Conservation (phyloP, 1,284 basidiomycete genomes). For the Cutaneotrichosporon sp. region DNA sequence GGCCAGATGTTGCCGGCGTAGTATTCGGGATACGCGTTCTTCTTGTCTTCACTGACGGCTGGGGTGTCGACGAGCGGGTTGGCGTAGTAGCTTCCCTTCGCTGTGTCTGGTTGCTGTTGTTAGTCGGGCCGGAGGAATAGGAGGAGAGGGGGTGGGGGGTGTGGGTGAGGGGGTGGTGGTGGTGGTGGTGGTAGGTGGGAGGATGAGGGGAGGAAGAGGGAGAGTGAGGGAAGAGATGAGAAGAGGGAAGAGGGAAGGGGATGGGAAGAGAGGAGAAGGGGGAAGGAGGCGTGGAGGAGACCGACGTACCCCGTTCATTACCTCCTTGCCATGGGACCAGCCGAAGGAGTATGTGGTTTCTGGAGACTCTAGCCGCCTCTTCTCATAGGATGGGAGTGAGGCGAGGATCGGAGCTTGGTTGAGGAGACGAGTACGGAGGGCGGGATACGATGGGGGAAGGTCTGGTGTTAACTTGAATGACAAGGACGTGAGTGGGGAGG, state of each 20-base stretch:
- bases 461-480: slow-evolving; percentile 53
- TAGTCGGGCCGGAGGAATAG: not conserved
- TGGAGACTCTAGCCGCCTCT: slow-evolving; percentile 64
- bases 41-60: slow-evolving; percentile 60
- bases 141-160: no score
- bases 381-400: slow-evolving; percentile 61
- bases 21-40: slow-evolving; percentile 64
- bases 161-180: no score
- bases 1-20: slow-evolving; percentile 63
- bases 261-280: no score
- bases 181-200: no score
- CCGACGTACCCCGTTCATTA: slow-evolving; percentile 80
- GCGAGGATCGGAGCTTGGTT: slow-evolving; percentile 72
- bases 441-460: slow-evolving; percentile 65
- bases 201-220: no score
- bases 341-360: slow-evolving; percentile 62
- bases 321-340: slow-evolving; percentile 93
- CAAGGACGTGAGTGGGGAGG: not conserved
- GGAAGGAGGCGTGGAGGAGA: no score
- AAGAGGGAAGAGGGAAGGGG: no score
- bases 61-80: slow-evolving; percentile 73
- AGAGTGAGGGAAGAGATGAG: no score
- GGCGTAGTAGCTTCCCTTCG: slow-evolving; percentile 90
- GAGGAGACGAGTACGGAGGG: slow-evolving; percentile 67
- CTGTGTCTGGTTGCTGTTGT: slow-evolving; percentile 58